phyloP scores from a whole-genome alignment of 208 protist species.

The Zelonia costaricensis region DNA sequence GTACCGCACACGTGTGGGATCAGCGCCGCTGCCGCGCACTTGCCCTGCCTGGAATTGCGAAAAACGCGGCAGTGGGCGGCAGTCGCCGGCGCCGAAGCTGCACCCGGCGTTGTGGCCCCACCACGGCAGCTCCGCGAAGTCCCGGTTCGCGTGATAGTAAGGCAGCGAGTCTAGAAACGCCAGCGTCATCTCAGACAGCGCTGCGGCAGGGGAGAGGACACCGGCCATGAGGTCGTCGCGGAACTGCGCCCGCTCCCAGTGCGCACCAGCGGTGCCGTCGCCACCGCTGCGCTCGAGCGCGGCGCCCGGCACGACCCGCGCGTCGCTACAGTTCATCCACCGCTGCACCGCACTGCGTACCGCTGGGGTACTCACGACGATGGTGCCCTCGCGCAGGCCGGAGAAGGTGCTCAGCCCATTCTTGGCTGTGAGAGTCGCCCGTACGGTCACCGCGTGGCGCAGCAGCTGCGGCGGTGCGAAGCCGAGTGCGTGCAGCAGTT shows the following conservation, averaged over 20 bases:
- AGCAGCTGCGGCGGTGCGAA: conserved; percentile 48
- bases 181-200: conserved; percentile 61
- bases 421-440: not conserved
- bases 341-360: conserved; percentile 10
- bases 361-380: not conserved
- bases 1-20: conserved; percentile 17
- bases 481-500: conserved; percentile 73
- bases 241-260: conserved; percentile 78
- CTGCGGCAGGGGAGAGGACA: conserved; percentile 22
- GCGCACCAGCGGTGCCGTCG: conserved; percentile 55
- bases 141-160: conserved; percentile 54
- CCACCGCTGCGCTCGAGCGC: conserved; percentile 70
- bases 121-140: conserved; percentile 5
- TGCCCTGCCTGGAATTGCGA: not conserved
- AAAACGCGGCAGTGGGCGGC: conserved; percentile 7
- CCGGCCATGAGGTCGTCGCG: conserved; percentile 84
- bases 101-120: conserved; percentile 57
- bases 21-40: not conserved
- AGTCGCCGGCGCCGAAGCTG: conserved; percentile 21
- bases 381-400: not conserved
- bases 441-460: not conserved
- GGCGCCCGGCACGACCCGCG: conserved; percentile 32
- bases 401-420: not conserved
- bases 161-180: conserved; percentile 62
- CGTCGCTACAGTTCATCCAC: conserved; percentile 7